Conservation (phyloP, 1,284 basidiomycete genomes). For the Kwoniella shivajii region DNA sequence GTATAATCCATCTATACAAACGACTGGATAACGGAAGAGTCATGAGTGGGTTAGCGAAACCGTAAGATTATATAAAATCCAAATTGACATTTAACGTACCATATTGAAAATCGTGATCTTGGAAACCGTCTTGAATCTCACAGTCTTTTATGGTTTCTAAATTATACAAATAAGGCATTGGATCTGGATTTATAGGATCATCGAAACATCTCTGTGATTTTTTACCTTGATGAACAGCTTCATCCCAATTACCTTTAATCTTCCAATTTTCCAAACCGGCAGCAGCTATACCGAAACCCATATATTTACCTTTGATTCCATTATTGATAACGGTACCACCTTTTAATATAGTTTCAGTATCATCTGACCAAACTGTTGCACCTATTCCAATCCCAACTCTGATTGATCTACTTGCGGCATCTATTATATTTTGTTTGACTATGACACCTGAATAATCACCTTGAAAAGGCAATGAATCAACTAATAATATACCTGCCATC, state of each 20-base stretch:
- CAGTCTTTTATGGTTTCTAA: slow-evolving; percentile 36
- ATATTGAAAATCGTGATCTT: slow-evolving; percentile 53
- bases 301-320: slow-evolving; percentile 46
- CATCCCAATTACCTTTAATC: slow-evolving; percentile 51
- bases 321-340: slow-evolving; percentile 49
- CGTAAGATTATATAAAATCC: no score
- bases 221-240: slow-evolving; percentile 47
- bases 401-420: slow-evolving; percentile 49
- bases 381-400: slow-evolving; percentile 58
- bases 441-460: slow-evolving; percentile 53
- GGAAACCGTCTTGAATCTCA: slow-evolving; percentile 47
- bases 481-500: slow-evolving; percentile 57
- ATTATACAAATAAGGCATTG: slow-evolving; percentile 48
- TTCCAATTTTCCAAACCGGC: slow-evolving; percentile 49
- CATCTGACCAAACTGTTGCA: slow-evolving; percentile 53
- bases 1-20: slow-evolving; percentile 40
- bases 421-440: slow-evolving; percentile 53
- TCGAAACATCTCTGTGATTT: slow-evolving; percentile 50
- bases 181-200: slow-evolving; percentile 49
- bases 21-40: slow-evolving; percentile 26
- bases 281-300: slow-evolving; percentile 55
- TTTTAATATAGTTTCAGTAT: slow-evolving; percentile 49
- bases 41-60: not conserved
- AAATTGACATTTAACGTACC: slow-evolving; percentile 32
- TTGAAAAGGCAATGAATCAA: slow-evolving; percentile 54